These are phyloP conservation scores for Epichloe sp. DNA, from an alignment of 2,329 filamentous ascomycete genomes.

Conservation along the genomic window DNA sequence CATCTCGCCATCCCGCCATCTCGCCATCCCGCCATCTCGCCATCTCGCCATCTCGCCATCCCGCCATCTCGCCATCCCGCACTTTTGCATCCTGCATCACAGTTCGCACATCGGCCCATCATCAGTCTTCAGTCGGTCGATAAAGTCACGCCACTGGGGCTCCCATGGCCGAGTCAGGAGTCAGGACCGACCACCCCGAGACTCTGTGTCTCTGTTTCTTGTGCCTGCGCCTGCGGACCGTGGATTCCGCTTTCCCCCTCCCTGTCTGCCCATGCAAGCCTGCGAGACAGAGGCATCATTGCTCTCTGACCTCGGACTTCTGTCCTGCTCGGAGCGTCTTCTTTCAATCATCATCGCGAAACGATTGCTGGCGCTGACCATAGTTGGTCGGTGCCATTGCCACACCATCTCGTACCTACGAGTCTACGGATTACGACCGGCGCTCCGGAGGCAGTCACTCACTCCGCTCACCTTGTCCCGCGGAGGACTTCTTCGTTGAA, in stretches of 20 bases:
- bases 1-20: background rate
- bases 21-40: background rate
- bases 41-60: too few relatives aligned
- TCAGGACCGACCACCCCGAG: background rate
- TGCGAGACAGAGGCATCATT: background rate
- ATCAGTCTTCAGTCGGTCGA: background rate
- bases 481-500: background rate
- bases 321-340: background rate
- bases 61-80: background rate
- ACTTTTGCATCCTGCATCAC: background rate
- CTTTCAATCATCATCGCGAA: background rate
- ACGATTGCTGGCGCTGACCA: background rate
- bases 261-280: background rate
- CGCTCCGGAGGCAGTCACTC: background rate
- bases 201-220: background rate
- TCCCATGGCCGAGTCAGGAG: constrained; percentile 1
- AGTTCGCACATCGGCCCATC: background rate
- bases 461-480: background rate
- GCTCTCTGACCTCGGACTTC: background rate
- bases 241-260: background rate
- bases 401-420: background rate
- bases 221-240: background rate
- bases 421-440: background rate
- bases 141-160: constrained; percentile 3
- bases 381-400: background rate